phyloP scores from a whole-genome alignment of 2,329 filamentous ascomycete genomes.

The Eutypella sp. region DNA sequence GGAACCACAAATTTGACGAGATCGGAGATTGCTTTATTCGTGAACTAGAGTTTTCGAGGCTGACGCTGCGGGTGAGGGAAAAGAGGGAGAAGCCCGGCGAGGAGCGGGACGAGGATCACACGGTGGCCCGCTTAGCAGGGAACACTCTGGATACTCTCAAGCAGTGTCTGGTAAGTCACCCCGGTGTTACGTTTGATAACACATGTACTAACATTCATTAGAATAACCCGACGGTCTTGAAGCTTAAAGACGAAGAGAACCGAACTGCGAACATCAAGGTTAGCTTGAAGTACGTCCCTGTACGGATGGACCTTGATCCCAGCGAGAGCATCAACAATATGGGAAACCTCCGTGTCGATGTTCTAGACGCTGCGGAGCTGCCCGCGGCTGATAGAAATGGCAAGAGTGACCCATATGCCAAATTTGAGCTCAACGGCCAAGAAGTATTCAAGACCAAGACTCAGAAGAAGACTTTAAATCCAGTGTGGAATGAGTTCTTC shows the following conservation, averaged over 20 bases:
- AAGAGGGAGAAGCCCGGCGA: constrained; percentile 70
- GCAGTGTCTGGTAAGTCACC: constrained; percentile 67
- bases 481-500: constrained; percentile 95
- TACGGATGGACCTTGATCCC: constrained; percentile 89
- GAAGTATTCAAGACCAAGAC: constrained; percentile 93
- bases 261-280: constrained; percentile 76
- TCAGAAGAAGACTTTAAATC: constrained; percentile 93
- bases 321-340: constrained; percentile 99
- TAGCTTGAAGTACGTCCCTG: constrained; percentile 89
- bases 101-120: constrained; percentile 62
- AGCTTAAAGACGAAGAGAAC: constrained; percentile 73
- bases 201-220: constrained; percentile 31
- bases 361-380: constrained; percentile 81
- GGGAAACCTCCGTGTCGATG: constrained; percentile 88
- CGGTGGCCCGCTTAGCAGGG: constrained; percentile 76
- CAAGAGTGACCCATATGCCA: constrained; percentile 95
- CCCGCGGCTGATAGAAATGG: constrained; percentile 93
- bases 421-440: constrained; percentile 84
- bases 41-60: constrained; percentile 91
- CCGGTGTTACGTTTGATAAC: neutral
- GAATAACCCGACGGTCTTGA: constrained; percentile 85
- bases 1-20: constrained; percentile 74
- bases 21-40: constrained; percentile 94
- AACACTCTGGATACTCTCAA: constrained; percentile 84
- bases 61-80: constrained; percentile 82